Base-by-base conservation (phyloP, 1,284 basidiomycete genomes). In the Ganoderma multipileum region DNA sequence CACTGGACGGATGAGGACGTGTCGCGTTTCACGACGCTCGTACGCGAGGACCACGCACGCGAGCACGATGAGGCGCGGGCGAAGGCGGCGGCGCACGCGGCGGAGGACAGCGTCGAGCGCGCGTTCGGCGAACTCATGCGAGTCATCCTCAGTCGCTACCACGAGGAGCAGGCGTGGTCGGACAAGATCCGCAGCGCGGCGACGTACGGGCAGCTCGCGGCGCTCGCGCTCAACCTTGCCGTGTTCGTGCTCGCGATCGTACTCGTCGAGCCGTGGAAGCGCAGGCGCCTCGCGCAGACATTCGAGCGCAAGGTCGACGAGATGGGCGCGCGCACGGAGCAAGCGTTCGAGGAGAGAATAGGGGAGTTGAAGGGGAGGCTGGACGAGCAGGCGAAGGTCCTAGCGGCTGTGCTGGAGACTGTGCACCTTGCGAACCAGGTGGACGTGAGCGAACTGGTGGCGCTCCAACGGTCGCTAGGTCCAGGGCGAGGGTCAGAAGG, bases 161-260 rank as follows among this genome's bases (percentile, higher is more conserved):
- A 98, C 81, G 96, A 98, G 80, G 96, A 98, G 78, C 96, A 98
- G 79, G 90, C 97, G 6, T 98, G 96, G 96, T 95, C 94, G 69
- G 96, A 98, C 84, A 98, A 98, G 83, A 97, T 98, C 72, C 89
- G 96, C 52, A 95, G 93, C 73, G 92, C 94, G 54, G 94, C 93
- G 66, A 97, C 96, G 7, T 97, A 97, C 79, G 95, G 95, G 1
- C 92, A 91, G 58, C 83, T 98, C 68, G 91, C 90, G 2, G 95
- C 90, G 60, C 86, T 98, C 26, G 91, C 89, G 12, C 86, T 96
- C 70, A 98, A 98, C 81, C 81, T 98, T 80, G 73, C 93, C 61
- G 93, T 98, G 52, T 98, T 98, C 78, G 80, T 98, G 61, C 81
- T 92, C 67, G 96, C 96, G 9, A 95, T 97, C 71, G 80, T 94